Evolutionary conservation across 192 early-diverging fungal species (phyloP), one percentile per base, ranked within the genome.

Genomic region (Diversispora eburnea): DNA sequence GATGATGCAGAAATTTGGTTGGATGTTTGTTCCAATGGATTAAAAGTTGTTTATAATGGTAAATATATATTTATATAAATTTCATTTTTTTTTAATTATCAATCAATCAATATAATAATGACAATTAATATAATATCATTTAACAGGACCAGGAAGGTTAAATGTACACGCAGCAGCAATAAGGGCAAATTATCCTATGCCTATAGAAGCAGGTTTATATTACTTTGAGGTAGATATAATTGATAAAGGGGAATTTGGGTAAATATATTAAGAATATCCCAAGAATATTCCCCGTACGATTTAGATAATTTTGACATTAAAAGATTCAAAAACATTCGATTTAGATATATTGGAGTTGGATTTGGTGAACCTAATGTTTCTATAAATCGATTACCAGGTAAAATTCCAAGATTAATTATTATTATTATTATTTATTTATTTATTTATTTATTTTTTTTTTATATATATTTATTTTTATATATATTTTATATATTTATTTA

Each of bases 171-270:
- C 93, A n/a, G 92, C 87, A 12, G 81, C 91, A 52, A 82, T 96
- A 6, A 77, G 91, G 56, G 64, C 88, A 22, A 91, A 95, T 81
- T 64, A 78, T 57, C 83, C 91, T 43, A 92, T 96, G 39, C 92
- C 91, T 15, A 70, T 82, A 12, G 85, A 90, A 62, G 84, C 85
- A 60, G 93, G 93, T 6, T 78, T 95, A 10, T 97, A 88, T 75
- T 98, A 98, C 80, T 98, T 83, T 78, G 95, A 98, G 78, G 83
- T 92, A 4, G 60, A 77, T 6, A 81, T 98, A 64, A 78, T 91
- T 22, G 86, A 83, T 76, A 92, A 93, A 77, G 95, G 94, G n/a
- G 76, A 84, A 25, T 86, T 90, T 78, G 95, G 51, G 67, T 69
- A 55, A 55, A 20, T 25, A 8, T 56, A 56, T 62, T 62, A 42